Conservation (phyloP, 495 filamentous ascomycete genomes). For the Penicillium cosmopolitanum region DNA sequence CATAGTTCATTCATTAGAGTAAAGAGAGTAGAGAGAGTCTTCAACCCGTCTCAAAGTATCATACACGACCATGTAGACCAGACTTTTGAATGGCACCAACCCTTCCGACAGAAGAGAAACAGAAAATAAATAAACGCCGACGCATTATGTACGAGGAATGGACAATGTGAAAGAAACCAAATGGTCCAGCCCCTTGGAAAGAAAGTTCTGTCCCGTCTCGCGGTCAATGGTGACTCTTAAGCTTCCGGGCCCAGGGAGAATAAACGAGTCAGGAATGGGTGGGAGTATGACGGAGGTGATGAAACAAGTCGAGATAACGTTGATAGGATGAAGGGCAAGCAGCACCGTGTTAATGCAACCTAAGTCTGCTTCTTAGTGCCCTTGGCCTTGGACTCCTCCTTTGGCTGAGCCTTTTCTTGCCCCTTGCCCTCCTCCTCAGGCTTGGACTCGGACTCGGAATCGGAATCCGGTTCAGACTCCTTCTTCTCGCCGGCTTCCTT, state of each 20-base stretch:
- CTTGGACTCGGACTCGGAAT: not conserved
- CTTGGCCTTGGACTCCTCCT: slow-evolving; percentile 16
- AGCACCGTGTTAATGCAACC: not conserved
- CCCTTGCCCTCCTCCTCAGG: slow-evolving; percentile 9
- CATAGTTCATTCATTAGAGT: slow-evolving; percentile 11
- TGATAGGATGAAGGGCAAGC: not conserved
- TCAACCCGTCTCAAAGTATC: slow-evolving; percentile 5
- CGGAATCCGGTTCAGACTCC: slow-evolving; percentile 4
- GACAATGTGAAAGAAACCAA: slow-evolving; percentile 9
- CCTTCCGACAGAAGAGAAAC: slow-evolving; percentile 10
- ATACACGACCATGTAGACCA: slow-evolving; percentile 12
- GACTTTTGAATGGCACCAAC: slow-evolving; percentile 12
- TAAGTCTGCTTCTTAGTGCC: slow-evolving; percentile 15
- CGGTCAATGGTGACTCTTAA: slow-evolving; percentile 7
- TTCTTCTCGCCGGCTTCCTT: slow-evolving; percentile 17
- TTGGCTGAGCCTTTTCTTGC: slow-evolving; percentile 13
- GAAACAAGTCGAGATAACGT: not conserved
- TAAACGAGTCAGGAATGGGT: not conserved
- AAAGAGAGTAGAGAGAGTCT: slow-evolving; percentile 14
- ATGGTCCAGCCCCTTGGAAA: slow-evolving; percentile 22
- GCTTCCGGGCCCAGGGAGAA: not conserved
- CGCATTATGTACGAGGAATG: slow-evolving; percentile 18
- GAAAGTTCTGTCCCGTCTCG: slow-evolving; percentile 3
- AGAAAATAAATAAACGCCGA: slow-evolving; percentile 19
- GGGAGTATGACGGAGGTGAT: not conserved